Evolutionary conservation across 2,329 filamentous ascomycete genomes (phyloP), one percentile per base, ranked within the genome.

Genomic region (Colletotrichum tamarilloi): DNA sequence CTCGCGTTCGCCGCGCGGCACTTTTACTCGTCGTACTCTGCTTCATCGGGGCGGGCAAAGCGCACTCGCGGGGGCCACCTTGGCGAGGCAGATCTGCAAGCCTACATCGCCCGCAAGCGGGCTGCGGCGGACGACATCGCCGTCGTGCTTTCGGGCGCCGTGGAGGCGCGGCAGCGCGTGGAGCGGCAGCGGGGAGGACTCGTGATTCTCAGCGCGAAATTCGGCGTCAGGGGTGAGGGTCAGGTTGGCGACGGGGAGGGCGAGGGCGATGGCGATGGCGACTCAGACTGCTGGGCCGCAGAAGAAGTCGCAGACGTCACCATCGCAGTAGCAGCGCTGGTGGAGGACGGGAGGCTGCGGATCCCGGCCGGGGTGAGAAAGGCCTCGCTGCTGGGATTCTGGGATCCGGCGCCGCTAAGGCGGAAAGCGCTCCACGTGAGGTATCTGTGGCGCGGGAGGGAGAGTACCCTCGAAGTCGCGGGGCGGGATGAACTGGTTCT

Each of bases 291-390:
- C 26, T 81, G 81, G 76, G 77, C 79, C n/a, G 78, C 79, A 16
- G 84, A 84, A 55, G 85, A 86, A 75, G 84, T 87, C 14, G 86
- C 85, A 28, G 86, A 89, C 72, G 86, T 88, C 22, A 88, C 85
- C 4, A 80, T 87, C 14, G 84, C 86, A 4, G 76, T 88, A 32
- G 84, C 84, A 19, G 85, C 85, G n/a, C 77, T 88, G 46, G 81
- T 88, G 42, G 81, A 84, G 67, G 79, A 80, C 3, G 78, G 81
- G 5, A 72, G 76, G 56, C 73, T 87, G 14, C 68, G 77, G 4
- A 85, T 87, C 46, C 85, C 85, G 0, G 67, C 68, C 3, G 84
- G 85, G 0, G 76, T 87, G 64, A 77, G 81, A 63, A 87, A 87
- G 80, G 82, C 81, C 57, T 80, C 83, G 46, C 76, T 89, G 32